Conservation (phyloP, 441 rosid species). For the Omphalea diandra region DNA sequence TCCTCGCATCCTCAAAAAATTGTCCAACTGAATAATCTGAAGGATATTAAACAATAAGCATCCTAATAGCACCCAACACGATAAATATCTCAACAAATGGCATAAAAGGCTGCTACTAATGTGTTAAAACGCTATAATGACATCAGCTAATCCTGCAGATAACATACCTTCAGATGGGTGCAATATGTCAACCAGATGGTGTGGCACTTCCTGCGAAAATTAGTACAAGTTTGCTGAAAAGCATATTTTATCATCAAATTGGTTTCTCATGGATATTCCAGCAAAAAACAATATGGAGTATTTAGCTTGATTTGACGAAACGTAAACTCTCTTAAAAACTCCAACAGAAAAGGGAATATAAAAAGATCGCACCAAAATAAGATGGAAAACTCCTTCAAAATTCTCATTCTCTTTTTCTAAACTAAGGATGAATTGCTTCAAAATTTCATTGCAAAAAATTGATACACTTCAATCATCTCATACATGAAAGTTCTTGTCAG, state of each 20-base stretch:
- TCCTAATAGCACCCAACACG: no score
- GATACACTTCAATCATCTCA: neutral
- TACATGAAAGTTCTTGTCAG: neutral
- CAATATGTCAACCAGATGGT: slow-evolving; percentile 79
- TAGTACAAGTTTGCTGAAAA: neutral
- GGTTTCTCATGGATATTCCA: neutral
- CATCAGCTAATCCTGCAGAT: slow-evolving; percentile 10
- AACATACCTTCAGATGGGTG: slow-evolving; percentile 76
- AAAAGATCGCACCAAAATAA: neutral
- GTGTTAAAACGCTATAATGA: neutral
- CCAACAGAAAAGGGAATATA: neutral
- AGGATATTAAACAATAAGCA: slow-evolving; percentile 13
- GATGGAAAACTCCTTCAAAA: neutral
- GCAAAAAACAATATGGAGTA: neutral
- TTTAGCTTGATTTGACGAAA: neutral
- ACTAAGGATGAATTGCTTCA: neutral
- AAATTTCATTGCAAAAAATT: neutral
- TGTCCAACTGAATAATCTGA: slow-evolving; percentile 86
- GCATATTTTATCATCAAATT: neutral
- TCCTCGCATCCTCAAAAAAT: slow-evolving; percentile 73
- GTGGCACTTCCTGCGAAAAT: slow-evolving; percentile 67
- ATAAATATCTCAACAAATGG: neutral
- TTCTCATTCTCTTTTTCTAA: neutral
- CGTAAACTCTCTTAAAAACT: neutral
- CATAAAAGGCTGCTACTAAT: neutral